Conservation (phyloP, 2,329 filamentous ascomycete genomes). For the Biscogniauxia mediterranea region DNA sequence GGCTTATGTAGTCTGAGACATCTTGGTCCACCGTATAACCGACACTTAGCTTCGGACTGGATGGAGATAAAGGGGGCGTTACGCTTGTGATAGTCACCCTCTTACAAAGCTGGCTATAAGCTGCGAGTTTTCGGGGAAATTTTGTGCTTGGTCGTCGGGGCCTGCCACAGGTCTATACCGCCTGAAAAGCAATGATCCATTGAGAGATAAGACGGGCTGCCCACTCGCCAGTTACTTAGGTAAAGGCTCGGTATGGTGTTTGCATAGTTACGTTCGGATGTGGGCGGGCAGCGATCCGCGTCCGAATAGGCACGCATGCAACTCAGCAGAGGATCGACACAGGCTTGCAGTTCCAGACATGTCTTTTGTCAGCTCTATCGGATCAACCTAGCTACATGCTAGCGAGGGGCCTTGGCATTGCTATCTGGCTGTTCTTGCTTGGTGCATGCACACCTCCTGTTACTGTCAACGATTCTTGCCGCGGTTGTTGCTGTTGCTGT, state of each 20-base stretch:
- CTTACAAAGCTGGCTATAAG: background rate
- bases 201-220: background rate
- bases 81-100: background rate
- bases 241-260: background rate
- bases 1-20: background rate
- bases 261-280: background rate
- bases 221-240: background rate
- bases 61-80: constrained; percentile 6
- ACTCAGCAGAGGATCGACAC: background rate
- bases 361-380: background rate
- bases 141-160: background rate
- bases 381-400: background rate
- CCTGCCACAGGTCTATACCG: background rate
- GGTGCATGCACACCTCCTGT: background rate
- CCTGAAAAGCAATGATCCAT: background rate
- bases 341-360: background rate
- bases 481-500: background rate
- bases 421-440: background rate
- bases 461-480: background rate
- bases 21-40: background rate
- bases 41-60: background rate
- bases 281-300: background rate
- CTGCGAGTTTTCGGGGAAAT: background rate
- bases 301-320: no score
- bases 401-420: background rate